phyloP scores from a whole-genome alignment of 805 yeast species.

The Wickerhamiella azymoides region DNA sequence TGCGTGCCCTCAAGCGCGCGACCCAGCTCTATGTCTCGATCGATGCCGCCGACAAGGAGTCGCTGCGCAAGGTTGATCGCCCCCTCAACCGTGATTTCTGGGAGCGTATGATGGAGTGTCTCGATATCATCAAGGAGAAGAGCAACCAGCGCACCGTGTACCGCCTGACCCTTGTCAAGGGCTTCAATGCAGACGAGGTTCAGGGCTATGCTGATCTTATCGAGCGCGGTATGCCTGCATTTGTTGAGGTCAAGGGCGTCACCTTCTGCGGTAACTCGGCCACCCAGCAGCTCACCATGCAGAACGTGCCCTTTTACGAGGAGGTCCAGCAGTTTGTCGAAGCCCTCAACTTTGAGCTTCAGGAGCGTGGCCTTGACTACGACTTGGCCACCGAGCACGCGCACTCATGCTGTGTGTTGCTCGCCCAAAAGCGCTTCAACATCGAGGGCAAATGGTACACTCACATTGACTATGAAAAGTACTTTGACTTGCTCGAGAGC shows the following conservation, averaged over 20 bases:
- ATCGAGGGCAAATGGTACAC: conserved; percentile 71
- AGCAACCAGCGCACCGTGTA: conserved; percentile 80
- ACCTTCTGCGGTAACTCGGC: conserved; percentile 90
- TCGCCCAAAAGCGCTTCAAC: conserved; percentile 62
- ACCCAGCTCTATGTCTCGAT: conserved; percentile 87
- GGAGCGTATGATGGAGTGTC: conserved; percentile 72
- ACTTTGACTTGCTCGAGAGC: conserved; percentile 51
- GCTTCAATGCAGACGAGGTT: conserved; percentile 69
- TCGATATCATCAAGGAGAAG: conserved; percentile 67
- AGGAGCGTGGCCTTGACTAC: conserved; percentile 53
- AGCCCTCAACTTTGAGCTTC: conserved; percentile 45
- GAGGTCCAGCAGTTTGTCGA: conserved; percentile 71
- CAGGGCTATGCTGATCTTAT: conserved; percentile 80
- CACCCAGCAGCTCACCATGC: conserved; percentile 87
- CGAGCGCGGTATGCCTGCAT: conserved; percentile 65
- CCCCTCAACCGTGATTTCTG: conserved; percentile 85
- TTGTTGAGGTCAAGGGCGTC: conserved; percentile 88
- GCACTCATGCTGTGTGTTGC: conserved; percentile 80
- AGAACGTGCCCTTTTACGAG: conserved; percentile 86
- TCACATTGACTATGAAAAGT: conserved; percentile 69
- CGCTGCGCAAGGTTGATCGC: conserved; percentile 70
- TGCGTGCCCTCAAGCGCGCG: conserved; percentile 54
- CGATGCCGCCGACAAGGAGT: conserved; percentile 80
- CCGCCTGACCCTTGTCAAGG: conserved; percentile 80
- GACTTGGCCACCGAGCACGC: conserved; percentile 92